Evolutionary conservation across 148 eudicot species (phyloP), one percentile per base, ranked within the genome.

Genomic region (Fagopyrum homotropicum): DNA sequence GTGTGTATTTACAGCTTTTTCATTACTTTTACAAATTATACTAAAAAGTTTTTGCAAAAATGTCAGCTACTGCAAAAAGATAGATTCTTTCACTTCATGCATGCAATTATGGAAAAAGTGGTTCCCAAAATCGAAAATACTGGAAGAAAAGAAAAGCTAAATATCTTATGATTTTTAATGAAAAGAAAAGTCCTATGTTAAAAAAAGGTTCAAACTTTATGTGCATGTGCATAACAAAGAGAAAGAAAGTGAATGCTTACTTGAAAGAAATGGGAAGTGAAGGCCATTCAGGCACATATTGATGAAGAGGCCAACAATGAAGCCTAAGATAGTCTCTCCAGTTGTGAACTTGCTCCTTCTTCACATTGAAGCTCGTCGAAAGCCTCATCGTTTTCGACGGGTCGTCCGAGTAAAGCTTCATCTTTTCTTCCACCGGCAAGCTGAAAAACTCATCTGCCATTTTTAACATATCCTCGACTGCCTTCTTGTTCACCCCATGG

Each of bases 311-410:
- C 85, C 92, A 78, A 70, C 98, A 94, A 82, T 94, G 97, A 47
- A 94, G 96, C 49, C 98, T 78, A 45, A 94, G 89, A 79, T 89
- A 94, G 68, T 91, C 98, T 49, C 97, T 88, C 98, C 98, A 94
- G 70, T 94, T 94, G 26, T 94, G 96, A 14, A 94, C 83, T 10
- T 81, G 75, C 66, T 94, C 98, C 79, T 91, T 94, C 26, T 81
- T 86, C 7, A 86, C 87, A 57, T 94, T 94, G 74, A 92, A 94
- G 60, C 98, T 94, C 0, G 98, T 91, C 0, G 95, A 89, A 29
- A 94, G 77, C 22, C 98, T 89, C 85, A 83, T 75, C 9, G 93
- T 94, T 77, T 90, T 94, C 0, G 86, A 6, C 2, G 93, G 91
- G 56, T 94, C 98, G 51, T 94, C 94, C 2, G 97, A 91, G 81